Evolutionary conservation across 2,329 filamentous ascomycete genomes (phyloP), one percentile per base, ranked within the genome.

Genomic region (Apiospora malaysiana): DNA sequence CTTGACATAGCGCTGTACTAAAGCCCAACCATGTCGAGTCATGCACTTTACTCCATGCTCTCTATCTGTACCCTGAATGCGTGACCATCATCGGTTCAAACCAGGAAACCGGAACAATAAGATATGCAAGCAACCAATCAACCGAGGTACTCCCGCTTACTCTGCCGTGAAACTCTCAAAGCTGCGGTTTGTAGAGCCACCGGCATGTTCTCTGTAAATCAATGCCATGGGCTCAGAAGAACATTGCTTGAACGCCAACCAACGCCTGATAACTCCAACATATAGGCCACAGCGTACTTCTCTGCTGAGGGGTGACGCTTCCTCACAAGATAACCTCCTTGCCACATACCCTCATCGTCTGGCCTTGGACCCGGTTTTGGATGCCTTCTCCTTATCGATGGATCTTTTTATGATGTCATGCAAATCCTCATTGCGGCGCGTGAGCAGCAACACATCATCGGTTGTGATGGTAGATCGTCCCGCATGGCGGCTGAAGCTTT

Each of bases 381-480:
- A 81, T 1, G 85, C 86, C 77, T 88, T 89, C 73, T 86, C 83
- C 74, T 85, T 83, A 70, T 94, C 91, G 40, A 94, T 84, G 76
- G 90, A 90, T 68, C 89, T 86, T 79, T 88, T 88, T 78, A 99
- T 87, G 45, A 98, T 90, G 21, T 87, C 87, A 75, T 95, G 90
- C 25, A 99, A 82, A 23, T 94, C 94, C 70, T 95, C 93, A 76
- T 98, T 99, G 71, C 95, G 90, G 72, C 96, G 87, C 37, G 94
- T 91, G 42, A 99, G 88, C 9, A 99, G 88, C 77, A 98, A 84
- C 16, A 98, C 95, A 79, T 99, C 96, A 68, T 95, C 92, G 0
- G 92, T 92, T 47, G 91, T 94, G 74, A 99, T 88, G 0, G 92
- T 95, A 2, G 89, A 90, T 37, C 95, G 89, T 1, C 93, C 92